Percentiles rank a stretch among this genome's conserved stretches.
Evolutionary conservation across 2,329 filamentous ascomycete species (phyloP).

Genomic region (Talaromyces sp.): DNA sequence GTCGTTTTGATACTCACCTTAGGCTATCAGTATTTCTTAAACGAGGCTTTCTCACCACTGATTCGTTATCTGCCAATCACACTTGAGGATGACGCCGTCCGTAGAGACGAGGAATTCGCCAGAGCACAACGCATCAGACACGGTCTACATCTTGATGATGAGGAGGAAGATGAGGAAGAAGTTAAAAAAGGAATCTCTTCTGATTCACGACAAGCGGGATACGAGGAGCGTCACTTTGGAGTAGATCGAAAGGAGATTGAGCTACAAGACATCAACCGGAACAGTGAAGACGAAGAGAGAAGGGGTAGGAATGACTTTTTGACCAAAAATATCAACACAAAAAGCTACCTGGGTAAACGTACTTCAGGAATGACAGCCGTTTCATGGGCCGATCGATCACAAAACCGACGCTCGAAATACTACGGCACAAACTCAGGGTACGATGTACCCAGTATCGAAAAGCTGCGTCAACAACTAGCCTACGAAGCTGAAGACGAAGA

Average conservation of each 20-base stretch:
- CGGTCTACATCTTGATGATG: slow-evolving; percentile 53
- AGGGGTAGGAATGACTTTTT: not conserved
- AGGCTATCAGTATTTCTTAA: slow-evolving; percentile 74
- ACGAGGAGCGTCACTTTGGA: not conserved
- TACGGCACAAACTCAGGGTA: slow-evolving; percentile 33
- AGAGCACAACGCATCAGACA: slow-evolving; percentile 68
- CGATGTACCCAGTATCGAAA: slow-evolving; percentile 29
- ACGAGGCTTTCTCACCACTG: slow-evolving; percentile 76
- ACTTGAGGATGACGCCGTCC: slow-evolving; percentile 86
- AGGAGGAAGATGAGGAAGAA: slow-evolving; percentile 48
- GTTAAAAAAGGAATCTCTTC: slow-evolving; percentile 37
- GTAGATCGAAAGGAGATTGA: slow-evolving; percentile 38
- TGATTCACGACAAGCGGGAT: slow-evolving; percentile 26
- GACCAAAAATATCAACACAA: slow-evolving; percentile 13
- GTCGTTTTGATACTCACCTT: slow-evolving; percentile 64
- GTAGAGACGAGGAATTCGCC: slow-evolving; percentile 86
- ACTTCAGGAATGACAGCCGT: slow-evolving; percentile 18
- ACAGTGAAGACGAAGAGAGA: slow-evolving; percentile 15
- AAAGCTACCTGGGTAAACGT: slow-evolving; percentile 19
- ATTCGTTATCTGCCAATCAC: slow-evolving; percentile 89
- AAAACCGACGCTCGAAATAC: slow-evolving; percentile 37
- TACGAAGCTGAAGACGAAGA: slow-evolving; percentile 63
- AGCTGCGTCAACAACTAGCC: slow-evolving; percentile 33
- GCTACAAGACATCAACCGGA: slow-evolving; percentile 34
- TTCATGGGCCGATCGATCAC: slow-evolving; percentile 43